These are phyloP conservation scores for Elaphomyces granulatus DNA, from an alignment of 495 filamentous ascomycete species.

Conservation along the genomic window DNA sequence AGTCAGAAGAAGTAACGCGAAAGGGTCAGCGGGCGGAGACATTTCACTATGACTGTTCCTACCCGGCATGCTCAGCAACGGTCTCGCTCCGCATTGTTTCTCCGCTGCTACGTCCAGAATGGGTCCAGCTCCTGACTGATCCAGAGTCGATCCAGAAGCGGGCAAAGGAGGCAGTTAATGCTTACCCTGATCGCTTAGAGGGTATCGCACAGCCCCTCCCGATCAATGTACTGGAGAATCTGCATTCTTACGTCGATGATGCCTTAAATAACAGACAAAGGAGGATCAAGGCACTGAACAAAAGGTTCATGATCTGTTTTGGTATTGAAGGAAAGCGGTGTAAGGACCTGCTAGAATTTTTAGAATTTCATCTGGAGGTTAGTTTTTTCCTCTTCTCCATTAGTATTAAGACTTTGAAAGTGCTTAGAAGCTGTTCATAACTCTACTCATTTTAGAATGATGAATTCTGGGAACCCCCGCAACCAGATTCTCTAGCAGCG, in stretches of 20 bases:
- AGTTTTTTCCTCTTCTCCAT: slow-evolving; percentile 1
- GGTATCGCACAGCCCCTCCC: slow-evolving; percentile 33
- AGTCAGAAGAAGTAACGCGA: slow-evolving; percentile 14
- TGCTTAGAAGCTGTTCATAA: too few relatives aligned
- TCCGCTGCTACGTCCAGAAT: slow-evolving; percentile 35
- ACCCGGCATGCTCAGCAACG: slow-evolving; percentile 36
- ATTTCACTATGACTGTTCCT: slow-evolving; percentile 46
- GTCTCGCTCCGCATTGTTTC: slow-evolving; percentile 41
- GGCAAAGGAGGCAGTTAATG: slow-evolving; percentile 34
- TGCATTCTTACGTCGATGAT: slow-evolving; percentile 50
- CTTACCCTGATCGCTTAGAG: slow-evolving; percentile 45
- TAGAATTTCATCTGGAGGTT: slow-evolving; percentile 44
- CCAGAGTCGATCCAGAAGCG: slow-evolving; percentile 35
- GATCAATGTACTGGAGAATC: slow-evolving; percentile 37
- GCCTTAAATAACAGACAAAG: slow-evolving; percentile 32
- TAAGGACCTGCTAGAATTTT: slow-evolving; percentile 42
- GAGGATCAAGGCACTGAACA: slow-evolving; percentile 52
- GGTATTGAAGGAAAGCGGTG: slow-evolving; percentile 42
- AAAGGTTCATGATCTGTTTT: slow-evolving; percentile 55
- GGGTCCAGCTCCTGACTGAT: slow-evolving; percentile 43
- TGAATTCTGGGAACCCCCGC: slow-evolving; percentile 34
- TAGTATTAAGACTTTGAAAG: too few relatives aligned
- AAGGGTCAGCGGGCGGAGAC: slow-evolving; percentile 26
- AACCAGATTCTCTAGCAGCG: slow-evolving; percentile 19
- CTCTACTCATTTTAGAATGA: slow-evolving; percentile 13